phyloP scores from a whole-genome alignment of 2,329 filamentous ascomycete species.

The Pseudogymnoascus sp. region DNA sequence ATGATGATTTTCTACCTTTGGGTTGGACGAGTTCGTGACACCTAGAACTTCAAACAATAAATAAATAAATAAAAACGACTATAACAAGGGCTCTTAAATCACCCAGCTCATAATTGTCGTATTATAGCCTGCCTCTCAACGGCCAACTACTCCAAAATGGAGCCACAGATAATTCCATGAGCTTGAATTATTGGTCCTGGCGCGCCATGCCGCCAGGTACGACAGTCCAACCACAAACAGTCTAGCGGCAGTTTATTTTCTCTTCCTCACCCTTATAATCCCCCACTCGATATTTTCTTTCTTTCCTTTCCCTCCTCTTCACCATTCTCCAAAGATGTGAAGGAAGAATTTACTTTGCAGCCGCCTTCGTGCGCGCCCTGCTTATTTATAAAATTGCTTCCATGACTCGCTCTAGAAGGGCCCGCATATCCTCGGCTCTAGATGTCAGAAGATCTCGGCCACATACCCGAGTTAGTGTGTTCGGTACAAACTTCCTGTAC shows the following conservation, averaged over 20 bases:
- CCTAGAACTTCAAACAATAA: not conserved
- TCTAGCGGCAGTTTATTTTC: not conserved
- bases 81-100: not conserved
- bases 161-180: not conserved
- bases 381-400: not conserved
- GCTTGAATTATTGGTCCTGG: not conserved
- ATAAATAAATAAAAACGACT: not conserved
- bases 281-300: not conserved
- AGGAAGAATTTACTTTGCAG: not conserved
- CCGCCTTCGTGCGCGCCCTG: not conserved
- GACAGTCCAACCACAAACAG: not conserved
- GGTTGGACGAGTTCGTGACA: not conserved
- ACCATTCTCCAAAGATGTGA: constrained; percentile 5
- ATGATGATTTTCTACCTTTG: not conserved
- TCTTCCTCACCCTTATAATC: not conserved
- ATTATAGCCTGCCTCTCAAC: not conserved
- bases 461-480: constrained; percentile 6
- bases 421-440: not conserved
- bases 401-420: not conserved
- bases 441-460: not conserved
- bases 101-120: not conserved
- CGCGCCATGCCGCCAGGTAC: not conserved
- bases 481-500: not conserved
- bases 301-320: not conserved
- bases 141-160: not conserved